Evolutionary conservation across 73 alveolate species (phyloP).

Genomic region (Blepharisma stoltei): DNA sequence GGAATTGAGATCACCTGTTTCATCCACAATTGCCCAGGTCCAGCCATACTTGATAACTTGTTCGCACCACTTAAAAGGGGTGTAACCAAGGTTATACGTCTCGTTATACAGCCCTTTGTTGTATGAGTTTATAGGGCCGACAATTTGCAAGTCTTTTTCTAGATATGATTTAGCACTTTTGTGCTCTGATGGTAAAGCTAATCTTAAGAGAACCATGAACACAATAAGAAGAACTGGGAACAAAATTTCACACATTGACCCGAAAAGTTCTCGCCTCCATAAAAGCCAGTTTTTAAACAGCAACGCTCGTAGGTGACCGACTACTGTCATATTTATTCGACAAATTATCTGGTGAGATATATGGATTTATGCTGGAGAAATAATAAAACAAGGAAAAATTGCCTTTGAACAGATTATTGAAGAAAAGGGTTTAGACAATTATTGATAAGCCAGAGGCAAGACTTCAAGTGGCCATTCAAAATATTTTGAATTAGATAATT

Average conservation of each 20-base stretch:
- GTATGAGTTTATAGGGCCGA: not conserved
- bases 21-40: slow-evolving; percentile 18
- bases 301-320: slow-evolving; percentile 62
- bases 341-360: too few relatives aligned
- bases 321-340: slow-evolving; percentile 16
- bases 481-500: too few relatives aligned
- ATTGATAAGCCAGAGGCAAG: too few relatives aligned
- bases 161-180: not conserved
- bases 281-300: slow-evolving; percentile 68
- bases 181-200: slow-evolving; percentile 11
- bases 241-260: slow-evolving; percentile 62
- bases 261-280: slow-evolving; percentile 58
- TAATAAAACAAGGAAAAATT: too few relatives aligned
- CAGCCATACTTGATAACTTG: slow-evolving; percentile 12
- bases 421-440: too few relatives aligned
- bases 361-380: too few relatives aligned
- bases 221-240: slow-evolving; percentile 66
- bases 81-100: not conserved
- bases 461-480: too few relatives aligned
- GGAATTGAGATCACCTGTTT: not conserved
- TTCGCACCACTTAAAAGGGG: slow-evolving; percentile 14
- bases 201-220: not conserved
- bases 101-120: too few relatives aligned
- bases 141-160: not conserved
- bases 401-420: too few relatives aligned